Base-by-base conservation (phyloP, 352 stramenopile genomes). In the Globisporangium alternatum region DNA sequence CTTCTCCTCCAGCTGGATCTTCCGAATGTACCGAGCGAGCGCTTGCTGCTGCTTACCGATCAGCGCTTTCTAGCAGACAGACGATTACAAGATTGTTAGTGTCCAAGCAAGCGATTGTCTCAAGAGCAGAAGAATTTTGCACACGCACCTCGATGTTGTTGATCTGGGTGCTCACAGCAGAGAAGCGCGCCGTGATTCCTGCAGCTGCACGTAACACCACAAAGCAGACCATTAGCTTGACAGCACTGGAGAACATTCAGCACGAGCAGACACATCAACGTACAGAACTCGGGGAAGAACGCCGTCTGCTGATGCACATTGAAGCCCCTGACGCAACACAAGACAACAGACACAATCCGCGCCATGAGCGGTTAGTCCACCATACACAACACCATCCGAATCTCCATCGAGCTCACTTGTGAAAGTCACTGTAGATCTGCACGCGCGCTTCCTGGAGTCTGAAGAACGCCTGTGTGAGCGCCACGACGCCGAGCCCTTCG, bases 1-100 rank as follows among this genome's bases (percentile, higher is more conserved):
- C 57, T 93, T 94, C 53, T 95, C 87, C 61, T 93, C 70, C 30
- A 75, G 2, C 51, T 95, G 87, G 28, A 95, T 55, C 54, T 86
- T 86, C 61, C 87, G 87, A n/a, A 95, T 62, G 54, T 80, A 70
- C 35, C 86, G 62, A 21, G 85, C 83, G 19, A 93, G 67, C 31
- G 60, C 31, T 15, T 66, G 31, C 53, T 73, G 71, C 37, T 86
- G 53, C 39, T 75, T 81, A 13, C 69, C 56, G 5, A 75, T 60
- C 19, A 87, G 56, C 43, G 55, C 22, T 49, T 66, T 30, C 72
- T 80, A 52, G 12, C 21, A 53, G 10, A 15, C 22, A 17, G 22
- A 5, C 19, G 8, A 49, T n/a, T 35, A 30, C 19, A 21, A 25
- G 17, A 45, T 59, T 17, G 13, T 55, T 13, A 21, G 28, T n/a